Evolutionary conservation across 2,329 filamentous ascomycete species (phyloP).

Genomic region (Westerdykella ornata): DNA sequence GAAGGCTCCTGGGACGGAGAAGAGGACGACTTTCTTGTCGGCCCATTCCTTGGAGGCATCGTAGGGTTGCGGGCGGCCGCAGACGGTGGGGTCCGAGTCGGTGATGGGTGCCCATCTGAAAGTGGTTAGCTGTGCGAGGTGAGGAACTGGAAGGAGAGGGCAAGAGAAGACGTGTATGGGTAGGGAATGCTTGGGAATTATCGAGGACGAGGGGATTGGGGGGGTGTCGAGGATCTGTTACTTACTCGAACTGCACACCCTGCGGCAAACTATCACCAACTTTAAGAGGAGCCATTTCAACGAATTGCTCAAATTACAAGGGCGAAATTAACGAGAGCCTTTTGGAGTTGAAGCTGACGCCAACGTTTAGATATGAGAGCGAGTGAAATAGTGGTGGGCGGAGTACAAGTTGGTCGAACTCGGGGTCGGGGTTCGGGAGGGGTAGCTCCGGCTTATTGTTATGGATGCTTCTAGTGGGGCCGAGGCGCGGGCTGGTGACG

Average conservation of each 20-base stretch:
- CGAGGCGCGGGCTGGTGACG: too few species aligned
- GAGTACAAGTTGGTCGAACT: too few species aligned
- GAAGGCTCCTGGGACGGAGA: constrained; percentile 70
- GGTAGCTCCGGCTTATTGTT: too few species aligned
- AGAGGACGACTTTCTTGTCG: constrained; percentile 64
- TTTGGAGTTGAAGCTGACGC: too few species aligned
- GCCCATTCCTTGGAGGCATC: constrained; percentile 71
- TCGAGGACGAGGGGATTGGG: constrained; percentile 2
- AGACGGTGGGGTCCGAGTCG: constrained; percentile 64
- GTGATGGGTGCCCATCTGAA: constrained; percentile 69
- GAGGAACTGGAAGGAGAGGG: not conserved
- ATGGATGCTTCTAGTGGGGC: too few species aligned
- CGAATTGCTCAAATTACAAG: constrained; percentile 4
- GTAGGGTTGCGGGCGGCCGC: constrained; percentile 71
- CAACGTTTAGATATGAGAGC: too few species aligned
- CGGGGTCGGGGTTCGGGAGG: too few species aligned
- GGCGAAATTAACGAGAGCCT: too few species aligned
- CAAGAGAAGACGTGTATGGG: not conserved
- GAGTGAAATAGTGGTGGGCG: too few species aligned
- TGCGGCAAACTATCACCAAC: constrained; percentile 77
- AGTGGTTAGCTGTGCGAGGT: not conserved
- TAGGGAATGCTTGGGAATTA: not conserved
- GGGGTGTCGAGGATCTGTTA: constrained; percentile 9
- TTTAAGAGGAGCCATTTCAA: constrained; percentile 60
- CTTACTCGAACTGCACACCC: constrained; percentile 68